Evolutionary conservation across 371 early-diverging fungal genomes (phyloP), one percentile per base, ranked within the genome.

Genomic region (Paraphysoderma sedebokerense): DNA sequence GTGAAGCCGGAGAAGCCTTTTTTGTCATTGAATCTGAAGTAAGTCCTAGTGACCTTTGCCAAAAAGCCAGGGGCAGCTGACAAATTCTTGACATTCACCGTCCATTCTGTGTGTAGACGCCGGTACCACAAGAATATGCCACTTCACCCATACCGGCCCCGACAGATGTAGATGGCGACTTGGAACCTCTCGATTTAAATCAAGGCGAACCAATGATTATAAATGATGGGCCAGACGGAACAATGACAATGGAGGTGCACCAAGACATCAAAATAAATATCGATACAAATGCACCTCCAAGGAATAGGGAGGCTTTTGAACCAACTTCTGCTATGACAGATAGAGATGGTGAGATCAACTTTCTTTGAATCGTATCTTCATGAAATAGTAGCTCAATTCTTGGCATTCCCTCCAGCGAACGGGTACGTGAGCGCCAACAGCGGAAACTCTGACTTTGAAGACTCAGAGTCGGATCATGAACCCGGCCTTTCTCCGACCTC

Each of bases 1-100:
- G 97, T n/a, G 93, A 92, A 42, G 86, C 92, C 23, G 98, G 98
- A 13, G 98, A 99, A 61, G 89, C 93, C 1, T 98, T 91, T 59
- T 99, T 99, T 70, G 95, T 98, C 8, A 74, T 87, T 39, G 85
- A 87, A 58, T 76, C 88, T 11, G 82, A 84, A 26, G 76, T 75
- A 36, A 13, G 35, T 3, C 4, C 32, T 29, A 5, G 23, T 23
- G 23, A 47, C 3, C 27, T 37, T 2, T 5, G 19, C 13, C n/a
- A n/a, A n/a, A n/a, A n/a, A n/a, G n/a, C n/a, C n/a, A n/a, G n/a
- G n/a, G 11, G 0, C 0, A 17, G 15, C 3, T 51, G 6, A 7
- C 5, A 19, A 5, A n/a, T 51, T 20, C n/a, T 27, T 55, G 6
- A 24, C 11, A 12, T 12, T 2, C 23, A 24, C 23, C 23, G 34